These are phyloP conservation scores for Coriaria nepalensis DNA, from an alignment of 306 rosid genomes.

Conservation along the genomic window DNA sequence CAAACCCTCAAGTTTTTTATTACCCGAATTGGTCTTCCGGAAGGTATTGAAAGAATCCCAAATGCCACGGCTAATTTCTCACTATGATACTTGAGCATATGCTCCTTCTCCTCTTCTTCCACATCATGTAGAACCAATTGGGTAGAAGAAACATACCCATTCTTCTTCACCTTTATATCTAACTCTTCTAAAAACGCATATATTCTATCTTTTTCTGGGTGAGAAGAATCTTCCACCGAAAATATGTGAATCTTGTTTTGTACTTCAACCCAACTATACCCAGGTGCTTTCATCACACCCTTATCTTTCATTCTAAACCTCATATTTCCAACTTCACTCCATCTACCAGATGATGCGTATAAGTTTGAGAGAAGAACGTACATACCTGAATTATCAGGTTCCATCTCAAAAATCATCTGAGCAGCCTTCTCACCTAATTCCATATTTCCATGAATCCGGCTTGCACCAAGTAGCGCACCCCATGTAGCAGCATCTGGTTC, in stretches of 20 bases:
- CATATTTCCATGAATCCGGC: constrained; percentile 69
- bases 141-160: constrained; percentile 69
- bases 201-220: constrained; percentile 49
- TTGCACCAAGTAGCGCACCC: constrained; percentile 80
- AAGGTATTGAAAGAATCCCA: constrained; percentile 58
- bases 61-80: constrained; percentile 86
- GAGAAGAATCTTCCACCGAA: constrained; percentile 57
- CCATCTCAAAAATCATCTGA: constrained; percentile 62
- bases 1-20: constrained; percentile 75
- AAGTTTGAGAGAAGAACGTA: constrained; percentile 79
- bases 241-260: constrained; percentile 64
- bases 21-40: constrained; percentile 76
- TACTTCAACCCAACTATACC: constrained; percentile 82
- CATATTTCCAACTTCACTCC: constrained; percentile 66
- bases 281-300: constrained; percentile 68
- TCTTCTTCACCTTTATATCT: constrained; percentile 56
- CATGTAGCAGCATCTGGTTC: constrained; percentile 72
- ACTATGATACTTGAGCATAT: constrained; percentile 72
- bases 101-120: constrained; percentile 86
- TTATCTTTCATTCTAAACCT: constrained; percentile 56
- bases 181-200: constrained; percentile 63
- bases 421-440: constrained; percentile 77
- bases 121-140: constrained; percentile 79
- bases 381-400: constrained; percentile 76
- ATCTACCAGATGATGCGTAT: constrained; percentile 84